These are phyloP conservation scores for Tolypocladium ophioglossoides DNA, from an alignment of 2,329 filamentous ascomycete genomes.

Conservation along the genomic window DNA sequence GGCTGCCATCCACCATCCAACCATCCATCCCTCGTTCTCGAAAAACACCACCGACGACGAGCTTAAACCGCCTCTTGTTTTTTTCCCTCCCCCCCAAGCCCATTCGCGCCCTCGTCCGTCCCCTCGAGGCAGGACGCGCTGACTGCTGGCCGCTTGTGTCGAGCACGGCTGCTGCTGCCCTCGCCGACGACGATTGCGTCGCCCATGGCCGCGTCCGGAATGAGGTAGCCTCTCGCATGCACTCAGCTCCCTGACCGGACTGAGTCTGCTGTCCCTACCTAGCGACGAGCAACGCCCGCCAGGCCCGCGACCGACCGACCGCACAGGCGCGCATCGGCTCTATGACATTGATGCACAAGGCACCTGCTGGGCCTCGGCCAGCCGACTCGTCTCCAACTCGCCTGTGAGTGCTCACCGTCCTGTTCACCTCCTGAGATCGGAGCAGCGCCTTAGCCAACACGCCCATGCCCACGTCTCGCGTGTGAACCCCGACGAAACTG, in stretches of 20 bases:
- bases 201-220: slow-evolving; percentile 27
- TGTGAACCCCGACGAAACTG: background rate
- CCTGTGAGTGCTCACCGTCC: slow-evolving; percentile 30
- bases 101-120: background rate
- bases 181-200: slow-evolving; percentile 3
- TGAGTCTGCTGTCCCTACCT: slow-evolving; percentile 22
- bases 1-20: slow-evolving; percentile 1
- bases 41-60: slow-evolving; percentile 3
- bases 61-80: background rate
- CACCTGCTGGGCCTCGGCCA: slow-evolving; percentile 49
- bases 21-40: background rate
- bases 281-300: slow-evolving; percentile 12
- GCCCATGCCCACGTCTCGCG: background rate
- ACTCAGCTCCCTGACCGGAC: slow-evolving; percentile 53
- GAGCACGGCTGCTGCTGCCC: background rate
- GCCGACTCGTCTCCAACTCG: slow-evolving; percentile 45
- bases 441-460: background rate
- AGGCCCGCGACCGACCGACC: slow-evolving; percentile 11
- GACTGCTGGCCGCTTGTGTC: background rate
- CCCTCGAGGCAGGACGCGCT: background rate
- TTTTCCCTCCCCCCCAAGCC: background rate
- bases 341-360: slow-evolving; percentile 36
- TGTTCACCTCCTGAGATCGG: background rate
- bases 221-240: slow-evolving; percentile 45
- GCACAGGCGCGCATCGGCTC: slow-evolving; percentile 13